phyloP scores from a whole-genome alignment of 306 rosid species.

The Citrullus mucosospermus region DNA sequence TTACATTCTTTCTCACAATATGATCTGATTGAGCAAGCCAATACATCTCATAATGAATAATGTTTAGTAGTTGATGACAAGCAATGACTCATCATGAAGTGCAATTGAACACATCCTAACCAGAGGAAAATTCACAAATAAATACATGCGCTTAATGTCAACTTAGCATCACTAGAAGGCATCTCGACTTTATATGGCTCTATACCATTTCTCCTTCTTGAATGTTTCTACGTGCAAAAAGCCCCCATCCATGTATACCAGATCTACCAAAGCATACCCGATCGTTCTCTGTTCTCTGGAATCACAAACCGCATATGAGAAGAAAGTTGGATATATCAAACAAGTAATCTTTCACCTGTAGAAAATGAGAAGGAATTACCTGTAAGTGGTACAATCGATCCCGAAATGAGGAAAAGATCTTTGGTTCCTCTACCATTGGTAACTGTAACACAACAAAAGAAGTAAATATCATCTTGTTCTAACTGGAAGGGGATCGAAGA shows the following conservation, averaged over 20 bases:
- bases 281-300: conserved; percentile 81
- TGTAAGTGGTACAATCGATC: conserved; percentile 84
- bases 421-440: conserved; percentile 57
- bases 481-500: not conserved
- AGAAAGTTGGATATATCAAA: conserved; percentile 23
- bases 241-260: conserved; percentile 99
- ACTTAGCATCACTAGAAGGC: not conserved
- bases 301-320: conserved; percentile 11
- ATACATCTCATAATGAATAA: not conserved
- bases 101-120: not conserved
- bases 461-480: conserved; percentile 5
- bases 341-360: conserved; percentile 4
- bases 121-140: not conserved
- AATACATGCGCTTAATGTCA: not conserved
- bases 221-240: conserved; percentile 80
- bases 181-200: not conserved
- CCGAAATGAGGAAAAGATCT: conserved; percentile 72
- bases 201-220: conserved; percentile 99
- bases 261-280: conserved; percentile 98
- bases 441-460: conserved; percentile 22
- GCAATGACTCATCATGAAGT: not conserved
- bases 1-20: not conserved
- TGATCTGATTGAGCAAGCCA: not conserved
- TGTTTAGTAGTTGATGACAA: not conserved
- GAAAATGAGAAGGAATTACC: conserved; percentile 33